Conservation (phyloP, 352 stramenopile species). For the Globisporangium camurandrum region DNA sequence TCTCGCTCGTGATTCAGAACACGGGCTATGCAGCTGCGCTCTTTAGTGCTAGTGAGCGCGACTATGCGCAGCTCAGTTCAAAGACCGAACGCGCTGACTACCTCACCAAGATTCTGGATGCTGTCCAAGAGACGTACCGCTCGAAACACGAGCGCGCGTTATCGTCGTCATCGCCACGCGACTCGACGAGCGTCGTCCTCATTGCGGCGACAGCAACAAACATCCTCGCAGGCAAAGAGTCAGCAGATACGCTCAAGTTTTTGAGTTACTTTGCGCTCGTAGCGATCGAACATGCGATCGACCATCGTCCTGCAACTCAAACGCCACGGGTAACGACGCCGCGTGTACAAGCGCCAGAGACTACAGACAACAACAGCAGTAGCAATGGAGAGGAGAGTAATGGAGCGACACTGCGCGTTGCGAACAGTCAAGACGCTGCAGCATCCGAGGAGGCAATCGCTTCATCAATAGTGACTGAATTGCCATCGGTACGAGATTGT, state of each 20-base stretch:
- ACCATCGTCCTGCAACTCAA: constrained; percentile 12
- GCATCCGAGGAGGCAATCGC: background rate
- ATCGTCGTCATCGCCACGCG: background rate
- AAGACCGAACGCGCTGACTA: constrained; percentile 78
- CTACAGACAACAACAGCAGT: background rate
- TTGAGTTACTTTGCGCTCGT: constrained; percentile 55
- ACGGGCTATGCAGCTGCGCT: constrained; percentile 49
- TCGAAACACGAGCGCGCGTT: constrained; percentile 16
- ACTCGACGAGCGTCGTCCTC: constrained; percentile 25
- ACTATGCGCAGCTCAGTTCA: constrained; percentile 55
- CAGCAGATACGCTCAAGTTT: constrained; percentile 68
- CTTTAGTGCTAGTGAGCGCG: constrained; percentile 37
- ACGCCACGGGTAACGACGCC: too few species aligned
- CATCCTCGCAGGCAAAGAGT: constrained; percentile 72
- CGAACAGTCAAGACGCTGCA: background rate
- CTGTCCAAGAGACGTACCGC: constrained; percentile 55
- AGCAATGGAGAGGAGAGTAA: background rate
- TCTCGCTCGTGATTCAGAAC: constrained; percentile 60
- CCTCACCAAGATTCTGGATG: constrained; percentile 64
- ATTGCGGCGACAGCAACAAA: constrained; percentile 70
- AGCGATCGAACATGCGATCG: constrained; percentile 44
- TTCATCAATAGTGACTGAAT: background rate
- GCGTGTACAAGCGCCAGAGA: background rate
- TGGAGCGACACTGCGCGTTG: background rate
- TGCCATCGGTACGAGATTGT: constrained; percentile 16